phyloP scores from a whole-genome alignment of 768 basidiomycete genomes.

The Leccinum disarticulatum region DNA sequence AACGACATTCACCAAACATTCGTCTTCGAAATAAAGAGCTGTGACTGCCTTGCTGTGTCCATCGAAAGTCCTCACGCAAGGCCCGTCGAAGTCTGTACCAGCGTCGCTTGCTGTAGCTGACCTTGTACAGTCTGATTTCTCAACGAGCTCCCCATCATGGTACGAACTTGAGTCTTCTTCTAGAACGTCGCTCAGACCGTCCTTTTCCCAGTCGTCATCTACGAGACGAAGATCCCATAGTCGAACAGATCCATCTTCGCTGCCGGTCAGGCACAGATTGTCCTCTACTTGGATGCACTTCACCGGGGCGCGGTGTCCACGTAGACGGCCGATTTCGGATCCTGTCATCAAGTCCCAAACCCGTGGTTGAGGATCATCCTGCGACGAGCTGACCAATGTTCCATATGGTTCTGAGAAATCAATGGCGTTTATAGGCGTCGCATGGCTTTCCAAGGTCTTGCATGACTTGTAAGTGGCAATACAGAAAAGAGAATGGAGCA shows the following conservation, averaged over 20 bases:
- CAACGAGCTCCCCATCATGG: conserved; percentile 38
- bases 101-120: conserved; percentile 39
- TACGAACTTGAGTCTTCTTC: conserved; percentile 54
- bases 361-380: conserved; percentile 81
- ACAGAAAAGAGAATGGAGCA: background rate
- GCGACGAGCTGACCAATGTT: conserved; percentile 83
- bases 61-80: conserved; percentile 73
- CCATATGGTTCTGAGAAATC: conserved; percentile 98
- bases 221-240: conserved; percentile 91
- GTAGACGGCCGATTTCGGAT: conserved; percentile 78
- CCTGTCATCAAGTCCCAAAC: conserved; percentile 96
- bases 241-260: conserved; percentile 79
- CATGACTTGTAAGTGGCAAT: conserved; percentile 12
- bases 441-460: conserved; percentile 81
- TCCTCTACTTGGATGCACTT: conserved; percentile 95
- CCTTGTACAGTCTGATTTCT: conserved; percentile 42
- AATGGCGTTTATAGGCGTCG: conserved; percentile 79
- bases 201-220: conserved; percentile 63
- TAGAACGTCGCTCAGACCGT: conserved; percentile 58
- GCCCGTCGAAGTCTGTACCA: conserved; percentile 44
- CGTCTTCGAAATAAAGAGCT: conserved; percentile 92
- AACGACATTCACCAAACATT: conserved; percentile 68
- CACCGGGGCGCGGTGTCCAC: conserved; percentile 78
- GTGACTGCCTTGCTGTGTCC: conserved; percentile 95
- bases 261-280: conserved; percentile 86